A percentile compares a stretch with the other conserved stretches of the same genome.
phyloP scores from a whole-genome alignment of 2,329 filamentous ascomycete species.

The Pyrenophora tritici-repentis region DNA sequence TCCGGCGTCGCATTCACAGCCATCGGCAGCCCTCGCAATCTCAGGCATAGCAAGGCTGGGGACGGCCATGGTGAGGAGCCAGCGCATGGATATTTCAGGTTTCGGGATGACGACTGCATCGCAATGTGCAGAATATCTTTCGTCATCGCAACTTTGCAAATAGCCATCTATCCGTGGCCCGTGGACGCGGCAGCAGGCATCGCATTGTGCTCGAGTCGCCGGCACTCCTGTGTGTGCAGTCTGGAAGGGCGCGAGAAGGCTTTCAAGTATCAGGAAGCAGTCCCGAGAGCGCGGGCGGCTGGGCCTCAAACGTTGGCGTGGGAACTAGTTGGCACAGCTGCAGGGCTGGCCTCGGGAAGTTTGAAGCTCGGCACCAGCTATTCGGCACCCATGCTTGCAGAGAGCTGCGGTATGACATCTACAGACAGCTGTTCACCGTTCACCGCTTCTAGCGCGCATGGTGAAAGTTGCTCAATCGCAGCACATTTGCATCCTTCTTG shows the following conservation, averaged over 20 bases:
- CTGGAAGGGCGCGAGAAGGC: slow-evolving; percentile 11
- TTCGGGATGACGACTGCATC: slow-evolving; percentile 19
- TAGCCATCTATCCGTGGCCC: too few species aligned
- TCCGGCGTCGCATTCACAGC: neutral
- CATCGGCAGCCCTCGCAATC: slow-evolving; percentile 10
- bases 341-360: slow-evolving; percentile 19
- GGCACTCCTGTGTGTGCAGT: neutral
- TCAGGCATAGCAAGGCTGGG: too few species aligned
- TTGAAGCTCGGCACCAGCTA: slow-evolving; percentile 30
- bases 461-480: neutral
- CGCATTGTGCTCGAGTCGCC: slow-evolving; percentile 6
- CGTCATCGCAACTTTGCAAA: too few species aligned
- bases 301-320: slow-evolving; percentile 36
- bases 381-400: slow-evolving; percentile 16
- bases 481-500: too few species aligned
- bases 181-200: neutral
- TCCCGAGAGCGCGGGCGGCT: slow-evolving; percentile 23
- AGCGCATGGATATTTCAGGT: slow-evolving; percentile 22
- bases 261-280: slow-evolving; percentile 38
- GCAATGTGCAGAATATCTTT: neutral
- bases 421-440: slow-evolving; percentile 41
- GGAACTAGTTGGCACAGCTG: slow-evolving; percentile 19
- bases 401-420: slow-evolving; percentile 39
- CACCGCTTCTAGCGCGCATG: slow-evolving; percentile 29
- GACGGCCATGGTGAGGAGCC: slow-evolving; percentile 5